Evolutionary conservation across 2,329 filamentous ascomycete species (phyloP), one percentile per base, ranked within the genome.

Genomic region (Colletotrichum noveboracense): DNA sequence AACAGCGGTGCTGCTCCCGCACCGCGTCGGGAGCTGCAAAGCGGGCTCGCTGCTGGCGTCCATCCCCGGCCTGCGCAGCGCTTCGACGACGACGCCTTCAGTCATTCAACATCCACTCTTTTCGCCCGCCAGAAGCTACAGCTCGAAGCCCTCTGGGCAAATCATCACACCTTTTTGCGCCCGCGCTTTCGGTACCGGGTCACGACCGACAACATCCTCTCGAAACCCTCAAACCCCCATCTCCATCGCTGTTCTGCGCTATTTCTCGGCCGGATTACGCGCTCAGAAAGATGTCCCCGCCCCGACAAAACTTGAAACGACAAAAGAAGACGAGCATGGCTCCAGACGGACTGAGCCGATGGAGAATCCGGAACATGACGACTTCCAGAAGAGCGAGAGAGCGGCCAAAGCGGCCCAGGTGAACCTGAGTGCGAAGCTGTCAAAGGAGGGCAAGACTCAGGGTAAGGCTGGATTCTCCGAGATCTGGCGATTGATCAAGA

Each of bases 341-440:
- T 24, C 84, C 68, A 78, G 83, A 26, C 80, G 82, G 68, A 81
- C 83, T 66, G 85, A 87, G 76, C 84, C 88, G 10, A 18, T 13
- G n/a, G 70, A 60, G 26, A 64, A 74, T 26, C 43, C 28, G 75
- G 83, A 86, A 66, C 79, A 84, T 65, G 74, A 85, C 34, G 85
- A 86, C 18, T 91, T 91, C 61, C 87, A 91, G 70, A 90, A 93
- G 79, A 96, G 95, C 74, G 96, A 98, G 83, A 96, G 94, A 84
- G 97, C 96, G 38, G 91, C 93, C 14, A 93, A 95, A 80, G 97
- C 96, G 13, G 94, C 96, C 4, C 94, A 98, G 81, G 89, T 99
- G 79, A 98, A 99, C 83, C 88, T 98, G 80, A 93, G 93, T 77
- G 97, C 97, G 16, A 95, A 94, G 78, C 88, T 99, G 66, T 95